These are phyloP conservation scores for Tephrocybe sp. DNA, from an alignment of 768 basidiomycete genomes.

Conservation along the genomic window DNA sequence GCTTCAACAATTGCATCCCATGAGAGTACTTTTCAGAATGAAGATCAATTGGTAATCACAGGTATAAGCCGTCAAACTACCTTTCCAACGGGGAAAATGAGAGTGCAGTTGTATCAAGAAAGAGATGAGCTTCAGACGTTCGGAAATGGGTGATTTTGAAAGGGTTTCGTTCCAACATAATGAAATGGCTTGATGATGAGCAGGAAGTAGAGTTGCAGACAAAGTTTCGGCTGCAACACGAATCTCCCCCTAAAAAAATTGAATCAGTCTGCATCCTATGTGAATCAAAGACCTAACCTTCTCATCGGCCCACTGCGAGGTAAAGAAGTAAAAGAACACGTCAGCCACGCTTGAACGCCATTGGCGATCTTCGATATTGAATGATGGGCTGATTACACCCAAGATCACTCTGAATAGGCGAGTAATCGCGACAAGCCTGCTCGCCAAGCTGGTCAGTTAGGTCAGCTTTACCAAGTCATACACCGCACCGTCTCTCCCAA, in stretches of 20 bases:
- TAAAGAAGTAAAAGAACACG: slow-evolving; percentile 61
- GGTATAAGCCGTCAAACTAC: slow-evolving; percentile 28
- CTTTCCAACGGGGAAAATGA: slow-evolving; percentile 66
- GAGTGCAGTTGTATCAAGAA: slow-evolving; percentile 70
- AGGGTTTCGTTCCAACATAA: slow-evolving; percentile 67
- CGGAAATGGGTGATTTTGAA: slow-evolving; percentile 48
- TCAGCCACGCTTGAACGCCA: slow-evolving; percentile 63
- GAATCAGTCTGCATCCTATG: background rate
- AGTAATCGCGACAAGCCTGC: slow-evolving; percentile 49
- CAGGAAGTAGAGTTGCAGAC: slow-evolving; percentile 57
- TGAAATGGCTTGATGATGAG: slow-evolving; percentile 64
- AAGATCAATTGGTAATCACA: background rate
- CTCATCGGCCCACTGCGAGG: slow-evolving; percentile 60
- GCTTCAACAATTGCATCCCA: slow-evolving; percentile 63
- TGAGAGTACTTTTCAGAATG: slow-evolving; percentile 45
- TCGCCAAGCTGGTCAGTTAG: background rate
- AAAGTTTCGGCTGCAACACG: slow-evolving; percentile 56
- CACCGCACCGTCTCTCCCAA: slow-evolving; percentile 52
- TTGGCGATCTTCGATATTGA: slow-evolving; percentile 60
- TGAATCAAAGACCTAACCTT: slow-evolving; percentile 35
- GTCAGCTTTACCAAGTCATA: background rate
- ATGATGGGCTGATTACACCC: slow-evolving; percentile 62
- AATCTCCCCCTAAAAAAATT: slow-evolving; percentile 57
- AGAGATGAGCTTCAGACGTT: slow-evolving; percentile 53
- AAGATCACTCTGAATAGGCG: slow-evolving; percentile 64